phyloP scores from a whole-genome alignment of 495 filamentous ascomycete species.

The Aspergillus panamensis region DNA sequence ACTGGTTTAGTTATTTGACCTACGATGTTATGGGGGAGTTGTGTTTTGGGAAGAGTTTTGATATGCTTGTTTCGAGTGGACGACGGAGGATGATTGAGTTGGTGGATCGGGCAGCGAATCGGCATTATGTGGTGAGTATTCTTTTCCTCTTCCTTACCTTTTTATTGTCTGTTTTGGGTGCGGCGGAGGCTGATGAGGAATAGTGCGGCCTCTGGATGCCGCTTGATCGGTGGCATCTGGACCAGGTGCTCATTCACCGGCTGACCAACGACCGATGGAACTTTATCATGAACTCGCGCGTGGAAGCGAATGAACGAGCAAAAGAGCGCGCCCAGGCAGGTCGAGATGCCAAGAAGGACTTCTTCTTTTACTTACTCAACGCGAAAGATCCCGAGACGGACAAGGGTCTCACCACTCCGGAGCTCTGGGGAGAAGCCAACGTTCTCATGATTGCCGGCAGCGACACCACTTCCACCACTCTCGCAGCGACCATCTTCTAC shows the following conservation, averaged over 20 bases:
- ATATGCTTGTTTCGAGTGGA: constrained; percentile 52
- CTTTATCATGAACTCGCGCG: constrained; percentile 58
- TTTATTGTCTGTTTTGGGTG: no score
- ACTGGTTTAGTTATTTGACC: constrained; percentile 52
- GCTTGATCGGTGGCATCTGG: constrained; percentile 50
- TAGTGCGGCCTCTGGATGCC: constrained; percentile 60
- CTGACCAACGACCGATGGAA: constrained; percentile 55
- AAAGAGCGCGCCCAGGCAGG: constrained; percentile 43
- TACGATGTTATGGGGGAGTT: constrained; percentile 53
- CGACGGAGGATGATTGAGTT: constrained; percentile 44
- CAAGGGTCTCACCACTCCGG: constrained; percentile 59
- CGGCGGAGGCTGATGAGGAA: not conserved
- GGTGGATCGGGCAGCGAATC: constrained; percentile 50
- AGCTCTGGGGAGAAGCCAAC: constrained; percentile 70
- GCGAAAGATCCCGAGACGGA: constrained; percentile 59
- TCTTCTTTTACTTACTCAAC: constrained; percentile 57
- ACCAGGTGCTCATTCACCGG: constrained; percentile 55
- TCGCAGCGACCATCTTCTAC: constrained; percentile 61
- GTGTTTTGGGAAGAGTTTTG: constrained; percentile 52
- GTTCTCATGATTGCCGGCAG: constrained; percentile 56
- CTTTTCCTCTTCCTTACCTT: not conserved
- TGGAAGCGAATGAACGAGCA: constrained; percentile 54
- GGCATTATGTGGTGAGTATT: constrained; percentile 50
- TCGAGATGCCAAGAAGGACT: constrained; percentile 60
- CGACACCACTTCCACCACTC: constrained; percentile 57